Evolutionary conservation across 2,329 filamentous ascomycete species (phyloP).

Genomic region (Fusarium foetens): DNA sequence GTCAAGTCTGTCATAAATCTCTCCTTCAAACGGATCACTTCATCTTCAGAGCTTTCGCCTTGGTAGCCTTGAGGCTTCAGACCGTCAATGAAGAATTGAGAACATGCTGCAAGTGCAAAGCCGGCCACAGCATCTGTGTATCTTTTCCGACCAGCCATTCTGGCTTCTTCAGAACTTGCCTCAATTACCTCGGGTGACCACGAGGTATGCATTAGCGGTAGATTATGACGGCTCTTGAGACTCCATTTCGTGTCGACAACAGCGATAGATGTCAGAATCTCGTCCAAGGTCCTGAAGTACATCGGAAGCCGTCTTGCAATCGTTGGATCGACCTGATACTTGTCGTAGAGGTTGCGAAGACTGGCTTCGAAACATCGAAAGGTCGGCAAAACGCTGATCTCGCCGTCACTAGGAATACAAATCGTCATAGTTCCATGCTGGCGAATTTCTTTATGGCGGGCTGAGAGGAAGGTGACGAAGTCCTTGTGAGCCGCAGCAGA

Average conservation of each 20-base stretch:
- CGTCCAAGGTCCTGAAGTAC: not conserved
- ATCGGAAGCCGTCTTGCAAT: not conserved
- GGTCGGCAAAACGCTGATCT: fast-evolving
- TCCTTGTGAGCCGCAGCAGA: not conserved
- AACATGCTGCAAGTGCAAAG: not conserved
- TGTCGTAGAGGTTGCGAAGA: not conserved
- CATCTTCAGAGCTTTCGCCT: fast-evolving
- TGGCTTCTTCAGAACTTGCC: fast-evolving
- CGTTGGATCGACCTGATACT: not conserved
- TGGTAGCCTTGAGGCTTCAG: fast-evolving
- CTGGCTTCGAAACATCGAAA: not conserved
- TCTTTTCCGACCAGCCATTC: not conserved
- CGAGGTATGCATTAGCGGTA: not conserved
- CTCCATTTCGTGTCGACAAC: not conserved
- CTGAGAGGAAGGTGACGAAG: not conserved
- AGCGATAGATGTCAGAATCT: fast-evolving
- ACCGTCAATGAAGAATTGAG: not conserved
- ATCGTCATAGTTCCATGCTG: not conserved
- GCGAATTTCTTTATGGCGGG: not conserved
- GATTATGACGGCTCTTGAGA: fast-evolving
- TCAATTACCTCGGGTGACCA: not conserved
- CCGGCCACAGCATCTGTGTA: not conserved
- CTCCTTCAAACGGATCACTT: fast-evolving
- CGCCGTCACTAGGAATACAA: not conserved
- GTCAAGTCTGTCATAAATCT: not conserved